Evolutionary conservation across 805 yeast species (phyloP).

Genomic region (Candida wancherniae): DNA sequence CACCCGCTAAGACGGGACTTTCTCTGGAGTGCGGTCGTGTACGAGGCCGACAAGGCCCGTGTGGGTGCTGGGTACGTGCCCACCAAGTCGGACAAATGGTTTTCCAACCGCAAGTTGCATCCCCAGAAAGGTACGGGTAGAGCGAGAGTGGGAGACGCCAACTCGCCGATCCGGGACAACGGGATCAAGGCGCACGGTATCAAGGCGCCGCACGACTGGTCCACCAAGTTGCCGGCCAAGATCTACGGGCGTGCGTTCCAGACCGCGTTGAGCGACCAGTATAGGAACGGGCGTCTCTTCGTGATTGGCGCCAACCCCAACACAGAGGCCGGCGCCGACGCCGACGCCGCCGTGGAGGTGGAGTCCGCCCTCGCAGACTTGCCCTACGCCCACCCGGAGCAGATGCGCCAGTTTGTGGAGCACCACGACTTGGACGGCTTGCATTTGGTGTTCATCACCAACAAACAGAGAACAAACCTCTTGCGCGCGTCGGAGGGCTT

Average conservation of each 20-base stretch:
- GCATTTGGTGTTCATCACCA: constrained; percentile 64
- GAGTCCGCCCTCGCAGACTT: constrained; percentile 29
- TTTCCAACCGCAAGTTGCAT: constrained; percentile 72
- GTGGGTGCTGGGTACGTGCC: constrained; percentile 87
- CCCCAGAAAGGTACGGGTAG: constrained; percentile 93
- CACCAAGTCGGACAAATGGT: constrained; percentile 82
- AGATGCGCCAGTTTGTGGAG: constrained; percentile 46
- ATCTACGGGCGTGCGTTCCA: constrained; percentile 73
- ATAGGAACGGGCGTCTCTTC: constrained; percentile 65
- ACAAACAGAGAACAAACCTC: constrained; percentile 56
- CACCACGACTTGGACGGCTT: constrained; percentile 46
- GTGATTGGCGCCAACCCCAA: constrained; percentile 53
- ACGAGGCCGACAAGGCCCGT: constrained; percentile 83
- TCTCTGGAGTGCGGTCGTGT: constrained; percentile 90
- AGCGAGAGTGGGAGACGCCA: constrained; percentile 95
- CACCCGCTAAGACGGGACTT: constrained; percentile 84
- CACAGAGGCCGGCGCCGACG: constrained; percentile 13
- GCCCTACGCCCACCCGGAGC: constrained; percentile 37
- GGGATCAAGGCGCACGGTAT: constrained; percentile 90
- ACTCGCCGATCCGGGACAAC: constrained; percentile 85
- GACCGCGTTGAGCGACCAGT: constrained; percentile 77
- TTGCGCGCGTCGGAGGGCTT: constrained; percentile 51
- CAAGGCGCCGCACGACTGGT: constrained; percentile 84
- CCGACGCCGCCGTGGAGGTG: constrained; percentile 14
- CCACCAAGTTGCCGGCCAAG: constrained; percentile 69